Evolutionary conservation across 805 yeast genomes (phyloP).

Genomic region (Kurtzmaniella cleridarum): DNA sequence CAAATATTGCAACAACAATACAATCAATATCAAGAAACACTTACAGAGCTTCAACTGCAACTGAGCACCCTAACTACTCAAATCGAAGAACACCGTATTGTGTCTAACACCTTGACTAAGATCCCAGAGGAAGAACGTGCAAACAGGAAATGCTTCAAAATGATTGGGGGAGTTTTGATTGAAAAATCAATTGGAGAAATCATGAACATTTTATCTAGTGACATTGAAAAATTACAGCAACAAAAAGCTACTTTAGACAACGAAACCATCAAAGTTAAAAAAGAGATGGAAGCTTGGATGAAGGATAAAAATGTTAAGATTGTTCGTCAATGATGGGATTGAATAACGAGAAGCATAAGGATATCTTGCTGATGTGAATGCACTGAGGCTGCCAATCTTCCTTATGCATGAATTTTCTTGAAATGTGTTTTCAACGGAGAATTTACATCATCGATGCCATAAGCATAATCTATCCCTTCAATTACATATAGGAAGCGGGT

Average conservation of each 20-base stretch:
- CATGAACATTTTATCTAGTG: slow-evolving; percentile 22
- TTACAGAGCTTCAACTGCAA: slow-evolving; percentile 35
- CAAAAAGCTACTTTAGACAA: slow-evolving; percentile 21
- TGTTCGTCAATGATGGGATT: slow-evolving; percentile 18
- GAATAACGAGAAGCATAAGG: background rate
- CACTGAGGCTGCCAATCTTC: too few species aligned
- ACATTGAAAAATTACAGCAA: slow-evolving; percentile 16
- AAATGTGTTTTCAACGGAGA: background rate
- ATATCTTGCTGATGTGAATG: too few species aligned
- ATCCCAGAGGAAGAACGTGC: slow-evolving; percentile 28
- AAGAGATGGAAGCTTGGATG: slow-evolving; percentile 37
- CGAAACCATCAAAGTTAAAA: slow-evolving; percentile 19
- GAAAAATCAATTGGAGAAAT: slow-evolving; percentile 81
- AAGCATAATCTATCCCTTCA: background rate
- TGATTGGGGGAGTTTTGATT: slow-evolving; percentile 90
- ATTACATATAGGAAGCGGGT: background rate
- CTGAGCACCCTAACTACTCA: slow-evolving; percentile 29
- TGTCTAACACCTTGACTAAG: slow-evolving; percentile 34
- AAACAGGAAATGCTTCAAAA: slow-evolving; percentile 77
- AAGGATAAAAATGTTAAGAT: slow-evolving; percentile 37
- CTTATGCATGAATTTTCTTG: too few species aligned
- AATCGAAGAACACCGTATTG: slow-evolving; percentile 35
- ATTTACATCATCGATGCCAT: too few species aligned
- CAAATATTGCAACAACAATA: slow-evolving; percentile 38
- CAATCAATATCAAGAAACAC: slow-evolving; percentile 33